phyloP scores from a whole-genome alignment of 306 rosid genomes.

The Elaeagnus macrophylla region DNA sequence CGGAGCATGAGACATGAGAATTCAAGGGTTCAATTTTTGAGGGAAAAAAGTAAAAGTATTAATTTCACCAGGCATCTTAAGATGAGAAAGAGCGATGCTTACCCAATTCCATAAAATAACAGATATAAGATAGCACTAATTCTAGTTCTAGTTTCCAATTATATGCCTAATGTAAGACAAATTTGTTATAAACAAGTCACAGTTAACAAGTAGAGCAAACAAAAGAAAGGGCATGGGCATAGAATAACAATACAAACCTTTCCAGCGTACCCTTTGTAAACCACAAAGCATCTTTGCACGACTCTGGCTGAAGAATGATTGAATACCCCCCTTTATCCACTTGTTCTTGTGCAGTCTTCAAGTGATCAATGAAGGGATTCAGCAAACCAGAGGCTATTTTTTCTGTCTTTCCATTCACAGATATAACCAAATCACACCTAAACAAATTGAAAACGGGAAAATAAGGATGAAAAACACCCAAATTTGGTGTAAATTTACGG shows the following conservation, averaged over 20 bases:
- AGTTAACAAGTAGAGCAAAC: neutral
- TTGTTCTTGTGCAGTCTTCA: slow-evolving; percentile 94
- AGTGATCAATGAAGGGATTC: slow-evolving; percentile 79
- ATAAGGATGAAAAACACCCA: slow-evolving; percentile 12
- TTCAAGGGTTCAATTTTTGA: too few relatives aligned
- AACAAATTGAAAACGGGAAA: slow-evolving; percentile 1
- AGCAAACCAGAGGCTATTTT: slow-evolving; percentile 89
- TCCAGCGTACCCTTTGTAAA: slow-evolving; percentile 79
- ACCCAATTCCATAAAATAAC: too few relatives aligned
- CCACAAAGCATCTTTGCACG: slow-evolving; percentile 47
- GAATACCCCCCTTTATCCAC: slow-evolving; percentile 95
- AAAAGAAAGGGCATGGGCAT: too few relatives aligned
- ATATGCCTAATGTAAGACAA: neutral
- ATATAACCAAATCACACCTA: slow-evolving; percentile 91
- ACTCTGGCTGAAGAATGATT: slow-evolving; percentile 74
- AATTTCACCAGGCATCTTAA: too few relatives aligned
- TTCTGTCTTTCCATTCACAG: slow-evolving; percentile 79
- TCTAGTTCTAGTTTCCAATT: too few relatives aligned
- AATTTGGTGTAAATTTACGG: too few relatives aligned
- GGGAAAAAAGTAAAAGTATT: too few relatives aligned
- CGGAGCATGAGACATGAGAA: too few relatives aligned
- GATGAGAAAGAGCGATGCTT: too few relatives aligned
- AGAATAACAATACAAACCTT: slow-evolving; percentile 41
- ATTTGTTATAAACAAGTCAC: neutral
- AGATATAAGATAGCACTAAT: too few relatives aligned